Evolutionary conservation across 2,329 filamentous ascomycete genomes (phyloP).

Genomic region (Colletotrichum sidae): DNA sequence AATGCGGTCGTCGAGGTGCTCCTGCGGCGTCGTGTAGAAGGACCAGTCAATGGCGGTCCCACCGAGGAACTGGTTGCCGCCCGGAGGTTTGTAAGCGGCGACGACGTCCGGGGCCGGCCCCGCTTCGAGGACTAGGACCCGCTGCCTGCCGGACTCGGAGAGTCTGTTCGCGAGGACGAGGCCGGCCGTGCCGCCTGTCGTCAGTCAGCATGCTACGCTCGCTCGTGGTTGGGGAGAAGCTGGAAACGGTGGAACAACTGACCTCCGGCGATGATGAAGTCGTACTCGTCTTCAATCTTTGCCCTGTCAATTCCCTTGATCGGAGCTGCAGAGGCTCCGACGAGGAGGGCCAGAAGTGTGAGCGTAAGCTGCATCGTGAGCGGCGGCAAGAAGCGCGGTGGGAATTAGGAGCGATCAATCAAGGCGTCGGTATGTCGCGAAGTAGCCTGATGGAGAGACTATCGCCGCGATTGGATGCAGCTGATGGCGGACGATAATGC

Average conservation of each 20-base stretch:
- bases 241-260: neutral
- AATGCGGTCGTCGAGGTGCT: constrained; percentile 44
- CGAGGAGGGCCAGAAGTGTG: constrained; percentile 25
- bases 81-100: constrained; percentile 41
- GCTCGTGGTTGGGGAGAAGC: neutral
- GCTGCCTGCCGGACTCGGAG: constrained; percentile 40
- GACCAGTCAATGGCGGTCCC: constrained; percentile 42
- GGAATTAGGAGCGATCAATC: neutral
- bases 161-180: constrained; percentile 43
- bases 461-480: neutral
- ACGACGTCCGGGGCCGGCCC: constrained; percentile 41
- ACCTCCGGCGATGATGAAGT: constrained; percentile 41
- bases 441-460: neutral
- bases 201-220: neutral
- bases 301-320: constrained; percentile 36
- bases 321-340: constrained; percentile 22
- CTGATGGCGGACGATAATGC: neutral
- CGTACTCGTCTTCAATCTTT: constrained; percentile 37
- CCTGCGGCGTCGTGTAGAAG: constrained; percentile 41
- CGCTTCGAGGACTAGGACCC: constrained; percentile 43
- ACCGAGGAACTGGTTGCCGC: constrained; percentile 42
- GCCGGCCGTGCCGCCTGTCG: constrained; percentile 41
- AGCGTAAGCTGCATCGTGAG: constrained; percentile 22
- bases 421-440: neutral
- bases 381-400: too few relatives aligned